Evolutionary conservation across 805 yeast species (phyloP), one percentile per base, ranked within the genome.

Genomic region (Pichia membranifaciens): DNA sequence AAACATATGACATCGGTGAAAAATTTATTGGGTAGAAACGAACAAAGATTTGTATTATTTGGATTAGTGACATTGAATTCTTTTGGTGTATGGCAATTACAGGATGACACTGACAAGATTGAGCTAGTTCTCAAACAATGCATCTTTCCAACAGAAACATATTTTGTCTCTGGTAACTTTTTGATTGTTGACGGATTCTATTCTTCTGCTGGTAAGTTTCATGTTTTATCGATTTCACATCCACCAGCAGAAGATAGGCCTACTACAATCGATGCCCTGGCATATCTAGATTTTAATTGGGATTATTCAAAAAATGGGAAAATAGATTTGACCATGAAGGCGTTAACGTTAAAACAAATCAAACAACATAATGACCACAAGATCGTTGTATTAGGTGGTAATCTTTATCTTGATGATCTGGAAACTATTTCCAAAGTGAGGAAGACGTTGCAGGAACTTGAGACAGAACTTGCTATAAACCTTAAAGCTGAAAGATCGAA

Each of bases 201-300:
- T 60, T 79, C 82, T 15, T 81, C 82, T 3, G 76, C 79, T 16
- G 79, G 82, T 2, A 80, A 75, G 41, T 89, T 93, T 59, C 80
- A 83, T 54, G 95, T 84, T 1, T 74, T 84, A 25, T 75, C 84
- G 4, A 73, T 93, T 43, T 84, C 85, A 3, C 96, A 88, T 50
- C 98, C 99, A 3, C 89, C 93, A 0, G 83, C 88, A 3, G 99
- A 93, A 61, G 71, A 76, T 52, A 72, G 97, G 49, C 81, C 74
- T 8, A 64, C 59, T 0, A 73, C 95, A 1, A 58, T 81, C 47
- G 90, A 84, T 22, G 82, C 83, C 1, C 81, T 81, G 50, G 98
- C 96, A 1, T 76, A 84, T 54, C 56, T 87, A 21, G 98, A 93
- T 62, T 82, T 89, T 54, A 57, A 54, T 17, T 53, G 61, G 38